Evolutionary conservation across 257 asterid genomes (phyloP), one percentile per base, ranked within the genome.

Genomic region (Nicotiana undulata): DNA sequence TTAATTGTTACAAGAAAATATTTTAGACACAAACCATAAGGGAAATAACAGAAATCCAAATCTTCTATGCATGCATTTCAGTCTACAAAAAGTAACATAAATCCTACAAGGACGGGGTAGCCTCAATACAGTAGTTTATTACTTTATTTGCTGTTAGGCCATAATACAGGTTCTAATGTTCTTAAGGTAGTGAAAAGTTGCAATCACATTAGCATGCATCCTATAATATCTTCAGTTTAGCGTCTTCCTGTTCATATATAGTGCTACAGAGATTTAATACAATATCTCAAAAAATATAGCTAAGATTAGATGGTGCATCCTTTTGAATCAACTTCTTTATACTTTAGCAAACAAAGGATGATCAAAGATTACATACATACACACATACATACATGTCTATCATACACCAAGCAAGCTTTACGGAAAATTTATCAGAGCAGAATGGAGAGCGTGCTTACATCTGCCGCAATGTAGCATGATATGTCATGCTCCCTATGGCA

Each of bases 391-490:
- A 72, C 22, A 72, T 46, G 7, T 24, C 2, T 72, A 22, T 46
- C 49, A 3, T 13, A 13, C 59, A 46, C 59, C 60, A 6, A 74
- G 22, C 17, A 74, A 74, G 59, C 34, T 24, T 49, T 26, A 74
- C 26, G 26, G 63, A 40, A 24, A 76, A 70, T 76, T 26, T 32
- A 84, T 66, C 67, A n/a, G 7, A 5, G 80, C 80, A 22, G 52
- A 81, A 46, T 63, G 52, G 76, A 29, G 46, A 37, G 67, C 75
- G 70, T 80, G 90, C 99, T 93, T 88, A 95, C 99, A 92, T 86
- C 81, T 86, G 90, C 87, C 89, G 98, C 92, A 95, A 72, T 60
- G 99, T 86, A 82, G 99, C 97, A 84, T 95, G 99, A 85, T 95
- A 95, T 53, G 92, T 80, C 86, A 90, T 88, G 92, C 99, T 92